Evolutionary conservation across 805 yeast species (phyloP), one percentile per base, ranked within the genome.

Genomic region (Candida xiaguanensis): DNA sequence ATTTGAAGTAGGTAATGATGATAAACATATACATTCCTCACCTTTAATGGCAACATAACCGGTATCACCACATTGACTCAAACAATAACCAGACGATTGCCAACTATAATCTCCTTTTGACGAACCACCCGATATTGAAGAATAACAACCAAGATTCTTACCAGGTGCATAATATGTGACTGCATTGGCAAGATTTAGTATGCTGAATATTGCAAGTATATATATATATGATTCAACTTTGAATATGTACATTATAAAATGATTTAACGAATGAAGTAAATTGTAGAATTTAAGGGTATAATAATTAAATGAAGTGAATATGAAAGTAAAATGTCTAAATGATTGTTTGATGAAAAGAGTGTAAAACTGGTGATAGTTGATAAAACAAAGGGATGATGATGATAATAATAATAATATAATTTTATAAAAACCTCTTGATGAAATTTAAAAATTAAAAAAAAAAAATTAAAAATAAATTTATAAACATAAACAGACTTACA

Each of bases 61-160:
- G 18, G 60, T 63, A 8, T 72, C 72, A 37, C 54, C 41, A 60
- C 96, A 82, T 45, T 67, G 64, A 14, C 5, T 16, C 41, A 68
- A 63, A 58, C 93, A 83, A 52, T 75, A 64, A 5, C 73, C 65
- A n/a, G 78, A 72, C 6, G 88, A 72, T 60, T 85, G 90, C 54
- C 63, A 82, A 1, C 57, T 61, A 55, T 75, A 75, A 2, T 67
- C 50, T 23, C 82, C 85, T 44, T 65, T 56, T 38, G 50, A 55
- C n/a, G 55, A 16, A 8, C 31, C 31, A 4, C 39, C 44, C 13
- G 33, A 20, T 4, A 45, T 24, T 7, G 35, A 22, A 3, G 46
- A 43, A 41, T 35, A 45, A 31, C 49, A 45, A 26, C 46, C 49
- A 7, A 39, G 9, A 13, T 12, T 8, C 15, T 16, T 35, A n/a